These are phyloP conservation scores for Cornus florida DNA, from an alignment of 148 eudicot genomes.

Conservation along the genomic window DNA sequence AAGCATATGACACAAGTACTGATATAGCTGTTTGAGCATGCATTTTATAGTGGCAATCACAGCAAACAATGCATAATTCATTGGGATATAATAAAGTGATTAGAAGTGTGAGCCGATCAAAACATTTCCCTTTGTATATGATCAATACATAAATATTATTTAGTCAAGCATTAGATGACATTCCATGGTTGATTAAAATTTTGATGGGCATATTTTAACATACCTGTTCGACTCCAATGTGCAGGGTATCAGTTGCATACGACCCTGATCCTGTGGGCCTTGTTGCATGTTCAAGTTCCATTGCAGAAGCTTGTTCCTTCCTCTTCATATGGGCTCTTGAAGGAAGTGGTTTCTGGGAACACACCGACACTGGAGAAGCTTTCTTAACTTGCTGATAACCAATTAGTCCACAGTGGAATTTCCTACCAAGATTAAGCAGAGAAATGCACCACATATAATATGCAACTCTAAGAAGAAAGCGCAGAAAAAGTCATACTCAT, in stretches of 20 bases:
- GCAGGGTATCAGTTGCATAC: slow-evolving; percentile 10
- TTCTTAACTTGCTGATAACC: slow-evolving; percentile 45
- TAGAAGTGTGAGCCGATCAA: too few relatives aligned
- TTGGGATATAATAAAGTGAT: too few relatives aligned
- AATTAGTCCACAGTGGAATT: slow-evolving; percentile 55
- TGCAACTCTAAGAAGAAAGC: background rate
- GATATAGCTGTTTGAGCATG: too few relatives aligned
- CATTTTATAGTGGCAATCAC: too few relatives aligned
- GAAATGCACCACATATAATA: background rate
- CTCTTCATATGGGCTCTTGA: slow-evolving; percentile 22
- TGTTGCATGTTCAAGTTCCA: slow-evolving; percentile 31
- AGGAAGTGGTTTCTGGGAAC: slow-evolving; percentile 16
- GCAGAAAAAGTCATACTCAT: background rate
- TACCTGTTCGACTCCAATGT: slow-evolving; percentile 33
- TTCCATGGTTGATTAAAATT: too few relatives aligned
- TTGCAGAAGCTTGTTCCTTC: slow-evolving; percentile 25
- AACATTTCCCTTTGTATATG: too few relatives aligned
- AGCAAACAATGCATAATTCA: too few relatives aligned
- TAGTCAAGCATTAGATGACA: too few relatives aligned
- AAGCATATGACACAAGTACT: too few relatives aligned
- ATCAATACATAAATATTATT: too few relatives aligned
- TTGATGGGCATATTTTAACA: background rate
- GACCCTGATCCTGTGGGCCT: slow-evolving; percentile 16
- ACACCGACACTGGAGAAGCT: slow-evolving; percentile 13
- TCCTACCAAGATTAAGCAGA: slow-evolving; percentile 35